Evolutionary conservation across 2,329 filamentous ascomycete genomes (phyloP).

Genomic region (Fusarium albidum): DNA sequence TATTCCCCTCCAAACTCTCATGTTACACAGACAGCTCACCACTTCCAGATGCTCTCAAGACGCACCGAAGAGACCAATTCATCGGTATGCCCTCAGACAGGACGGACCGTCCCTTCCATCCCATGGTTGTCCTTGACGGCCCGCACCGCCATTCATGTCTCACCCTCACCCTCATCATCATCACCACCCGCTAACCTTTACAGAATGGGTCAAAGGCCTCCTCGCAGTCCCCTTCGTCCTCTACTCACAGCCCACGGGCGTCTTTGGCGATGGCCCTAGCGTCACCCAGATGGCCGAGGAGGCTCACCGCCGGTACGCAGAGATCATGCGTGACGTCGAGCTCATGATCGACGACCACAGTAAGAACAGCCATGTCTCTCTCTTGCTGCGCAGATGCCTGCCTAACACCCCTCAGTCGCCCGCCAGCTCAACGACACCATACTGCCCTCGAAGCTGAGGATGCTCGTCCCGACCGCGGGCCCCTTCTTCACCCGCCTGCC

Average conservation of each 20-base stretch:
- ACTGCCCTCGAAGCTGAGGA: conserved; percentile 86
- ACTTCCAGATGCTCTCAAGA: conserved; percentile 71
- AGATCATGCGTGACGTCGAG: conserved; percentile 96
- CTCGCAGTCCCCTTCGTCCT: conserved; percentile 96
- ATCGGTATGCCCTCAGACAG: conserved; percentile 63
- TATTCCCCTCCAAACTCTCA: conserved; percentile 1
- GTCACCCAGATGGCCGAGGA: conserved; percentile 78
- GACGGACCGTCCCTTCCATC: not conserved
- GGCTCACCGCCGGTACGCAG: conserved; percentile 87
- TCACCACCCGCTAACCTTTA: conserved; percentile 7
- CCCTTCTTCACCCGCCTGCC: conserved; percentile 90
- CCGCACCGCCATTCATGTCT: conserved; percentile 11
- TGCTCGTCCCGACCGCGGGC: conserved; percentile 91
- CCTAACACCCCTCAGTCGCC: conserved; percentile 60
- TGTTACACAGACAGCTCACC: conserved; percentile 31
- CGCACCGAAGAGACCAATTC: conserved; percentile 89
- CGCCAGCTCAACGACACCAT: conserved; percentile 72
- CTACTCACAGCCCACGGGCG: conserved; percentile 91
- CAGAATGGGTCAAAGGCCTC: conserved; percentile 96
- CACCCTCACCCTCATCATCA: conserved; percentile 2
- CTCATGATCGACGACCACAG: conserved; percentile 91
- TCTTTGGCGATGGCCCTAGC: conserved; percentile 74
- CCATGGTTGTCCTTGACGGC: not conserved
- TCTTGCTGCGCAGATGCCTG: not conserved
- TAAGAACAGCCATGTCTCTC: conserved; percentile 46